These are phyloP conservation scores for Aspergillus puulaauensis DNA, from an alignment of 2,329 filamentous ascomycete genomes.

Conservation along the genomic window DNA sequence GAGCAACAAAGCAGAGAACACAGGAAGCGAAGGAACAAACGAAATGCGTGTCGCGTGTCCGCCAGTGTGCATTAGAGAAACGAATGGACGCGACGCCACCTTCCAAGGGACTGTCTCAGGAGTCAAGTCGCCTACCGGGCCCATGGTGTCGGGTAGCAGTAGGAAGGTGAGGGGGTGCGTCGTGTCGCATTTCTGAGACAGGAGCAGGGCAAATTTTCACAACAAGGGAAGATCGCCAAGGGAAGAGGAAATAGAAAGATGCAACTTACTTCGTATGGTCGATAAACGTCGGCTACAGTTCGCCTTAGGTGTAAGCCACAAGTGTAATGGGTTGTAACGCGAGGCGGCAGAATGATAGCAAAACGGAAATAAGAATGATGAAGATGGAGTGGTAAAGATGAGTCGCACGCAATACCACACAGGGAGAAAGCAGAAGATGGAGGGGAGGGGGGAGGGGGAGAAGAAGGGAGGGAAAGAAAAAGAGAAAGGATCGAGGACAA, in stretches of 20 bases:
- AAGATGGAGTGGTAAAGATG: slow-evolving; percentile 3
- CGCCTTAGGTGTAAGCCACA: slow-evolving; percentile 23
- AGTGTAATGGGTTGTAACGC: slow-evolving; percentile 14
- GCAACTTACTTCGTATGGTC: slow-evolving; percentile 47
- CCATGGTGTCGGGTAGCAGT: neutral
- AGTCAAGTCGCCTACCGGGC: neutral
- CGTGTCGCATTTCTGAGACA: neutral
- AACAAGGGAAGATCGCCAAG: slow-evolving; percentile 1
- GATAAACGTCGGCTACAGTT: slow-evolving; percentile 47
- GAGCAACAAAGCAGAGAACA: slow-evolving; percentile 2
- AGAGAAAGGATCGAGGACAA: slow-evolving; percentile 7
- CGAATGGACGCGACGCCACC: neutral
- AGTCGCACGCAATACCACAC: slow-evolving; percentile 4
- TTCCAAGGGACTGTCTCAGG: neutral
- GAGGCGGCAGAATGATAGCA: slow-evolving; percentile 8
- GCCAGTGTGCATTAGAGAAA: neutral
- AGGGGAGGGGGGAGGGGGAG: slow-evolving; percentile 2
- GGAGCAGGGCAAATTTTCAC: neutral
- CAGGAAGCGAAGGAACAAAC: neutral
- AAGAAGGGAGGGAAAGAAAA: slow-evolving; percentile 6
- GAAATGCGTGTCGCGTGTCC: neutral
- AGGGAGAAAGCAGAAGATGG: neutral
- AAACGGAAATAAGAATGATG: slow-evolving; percentile 13
- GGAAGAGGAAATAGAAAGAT: slow-evolving; percentile 10
- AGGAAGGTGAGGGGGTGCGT: neutral